Evolutionary conservation across 1,284 basidiomycete genomes (phyloP).

Genomic region (Singerocomus rubriflavus): DNA sequence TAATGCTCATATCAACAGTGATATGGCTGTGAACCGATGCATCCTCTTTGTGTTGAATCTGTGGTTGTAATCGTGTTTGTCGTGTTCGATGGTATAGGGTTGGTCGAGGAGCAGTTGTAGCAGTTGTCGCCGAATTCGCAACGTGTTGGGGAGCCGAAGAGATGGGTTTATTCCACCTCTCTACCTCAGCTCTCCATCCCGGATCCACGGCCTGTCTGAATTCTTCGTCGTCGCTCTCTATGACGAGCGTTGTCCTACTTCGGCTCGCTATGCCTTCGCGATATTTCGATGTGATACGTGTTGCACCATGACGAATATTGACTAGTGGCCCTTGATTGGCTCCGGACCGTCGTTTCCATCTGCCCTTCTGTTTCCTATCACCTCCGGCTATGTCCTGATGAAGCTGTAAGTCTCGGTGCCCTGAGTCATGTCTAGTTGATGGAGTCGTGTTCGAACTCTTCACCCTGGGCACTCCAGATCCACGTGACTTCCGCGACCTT

Average conservation of each 20-base stretch:
- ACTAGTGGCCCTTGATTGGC: conserved; percentile 19
- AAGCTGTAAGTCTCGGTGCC: conserved; percentile 1
- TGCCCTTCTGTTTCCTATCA: conserved; percentile 14
- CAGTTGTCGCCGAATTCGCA: neutral
- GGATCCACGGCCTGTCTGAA: conserved; percentile 46
- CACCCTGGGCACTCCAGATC: conserved; percentile 13
- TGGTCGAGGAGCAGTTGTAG: conserved; percentile 4
- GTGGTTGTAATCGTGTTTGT: too few relatives aligned
- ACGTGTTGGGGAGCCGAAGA: conserved; percentile 17
- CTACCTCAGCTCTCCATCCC: conserved; percentile 32
- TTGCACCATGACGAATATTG: conserved; percentile 26
- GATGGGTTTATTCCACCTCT: conserved; percentile 31
- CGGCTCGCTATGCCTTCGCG: conserved; percentile 9
- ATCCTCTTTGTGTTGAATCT: conserved; percentile 12
- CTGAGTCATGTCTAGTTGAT: conserved; percentile 6
- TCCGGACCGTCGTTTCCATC: conserved; percentile 6
- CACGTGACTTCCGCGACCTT: conserved; percentile 10
- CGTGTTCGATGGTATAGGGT: conserved; percentile 19
- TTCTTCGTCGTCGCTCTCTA: conserved; percentile 41
- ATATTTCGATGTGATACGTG: conserved; percentile 28
- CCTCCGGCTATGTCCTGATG: conserved; percentile 6
- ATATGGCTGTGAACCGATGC: conserved; percentile 23
- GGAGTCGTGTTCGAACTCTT: conserved; percentile 20
- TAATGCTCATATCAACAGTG: conserved; percentile 48
- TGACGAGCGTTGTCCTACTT: conserved; percentile 18